phyloP scores from a whole-genome alignment of 768 basidiomycete genomes.

The Suillus lakei region DNA sequence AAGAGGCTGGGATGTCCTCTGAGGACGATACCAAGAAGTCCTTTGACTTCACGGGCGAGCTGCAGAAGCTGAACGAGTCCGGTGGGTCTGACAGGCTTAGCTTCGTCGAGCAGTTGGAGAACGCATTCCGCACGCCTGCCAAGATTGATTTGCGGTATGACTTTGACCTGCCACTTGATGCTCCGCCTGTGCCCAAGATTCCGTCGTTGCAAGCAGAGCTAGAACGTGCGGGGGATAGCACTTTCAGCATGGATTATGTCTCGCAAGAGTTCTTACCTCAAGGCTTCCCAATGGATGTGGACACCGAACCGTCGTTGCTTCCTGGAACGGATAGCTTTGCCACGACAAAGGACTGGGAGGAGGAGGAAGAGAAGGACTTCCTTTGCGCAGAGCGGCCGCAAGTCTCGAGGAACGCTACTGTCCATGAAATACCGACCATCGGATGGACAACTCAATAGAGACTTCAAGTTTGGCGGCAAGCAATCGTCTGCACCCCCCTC shows the following conservation, averaged over 20 bases:
- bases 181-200: constrained; percentile 58
- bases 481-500: constrained; percentile 17
- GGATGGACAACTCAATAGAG: constrained; percentile 68
- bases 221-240: constrained; percentile 25
- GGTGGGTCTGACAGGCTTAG: constrained; percentile 71
- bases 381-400: constrained; percentile 18
- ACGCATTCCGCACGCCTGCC: constrained; percentile 77
- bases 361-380: constrained; percentile 44
- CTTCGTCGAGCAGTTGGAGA: constrained; percentile 84
- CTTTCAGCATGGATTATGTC: constrained; percentile 23
- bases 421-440: constrained; percentile 53
- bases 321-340: constrained; percentile 40
- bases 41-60: constrained; percentile 85
- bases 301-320: constrained; percentile 42
- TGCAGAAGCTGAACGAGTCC: constrained; percentile 70
- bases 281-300: constrained; percentile 29
- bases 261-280: constrained; percentile 20
- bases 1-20: constrained; percentile 44
- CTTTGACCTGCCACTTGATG: constrained; percentile 43
- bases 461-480: constrained; percentile 77
- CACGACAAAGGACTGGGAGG: constrained; percentile 34
- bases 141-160: constrained; percentile 62
- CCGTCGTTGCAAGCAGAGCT: constrained; percentile 40
- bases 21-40: constrained; percentile 77
- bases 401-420: constrained; percentile 24